Conservation (phyloP, 1,139 yeast genomes). For the Lodderomyces beijingensis region DNA sequence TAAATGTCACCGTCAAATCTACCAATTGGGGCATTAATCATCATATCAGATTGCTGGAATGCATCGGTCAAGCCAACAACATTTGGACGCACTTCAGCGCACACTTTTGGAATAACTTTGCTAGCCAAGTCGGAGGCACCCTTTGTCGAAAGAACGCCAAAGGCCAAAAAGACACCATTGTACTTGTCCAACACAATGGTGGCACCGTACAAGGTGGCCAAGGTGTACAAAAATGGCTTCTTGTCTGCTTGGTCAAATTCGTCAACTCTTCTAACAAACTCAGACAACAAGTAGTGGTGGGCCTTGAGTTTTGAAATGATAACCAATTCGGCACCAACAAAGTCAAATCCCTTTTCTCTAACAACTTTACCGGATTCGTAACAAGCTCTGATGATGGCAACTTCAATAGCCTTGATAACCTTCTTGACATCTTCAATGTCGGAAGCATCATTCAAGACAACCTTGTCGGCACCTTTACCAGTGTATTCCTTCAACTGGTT, state of each 20-base stretch:
- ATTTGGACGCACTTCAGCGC: conserved; percentile 39
- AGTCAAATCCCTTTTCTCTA: conserved; percentile 33
- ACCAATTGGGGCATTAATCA: conserved; percentile 42
- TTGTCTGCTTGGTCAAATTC: conserved; percentile 19
- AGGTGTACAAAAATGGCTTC: conserved; percentile 21
- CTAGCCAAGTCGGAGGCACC: conserved; percentile 31
- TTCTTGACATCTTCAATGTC: conserved; percentile 31
- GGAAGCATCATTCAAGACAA: conserved; percentile 22
- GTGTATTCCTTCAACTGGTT: conserved; percentile 30
- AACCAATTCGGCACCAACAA: conserved; percentile 57
- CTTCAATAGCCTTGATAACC: conserved; percentile 38
- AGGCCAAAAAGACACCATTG: conserved; percentile 39
- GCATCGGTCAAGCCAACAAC: conserved; percentile 45
- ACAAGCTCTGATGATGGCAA: conserved; percentile 38
- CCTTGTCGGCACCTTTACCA: conserved; percentile 18
- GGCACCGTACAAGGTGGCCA: conserved; percentile 28
- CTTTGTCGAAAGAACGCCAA: conserved; percentile 29
- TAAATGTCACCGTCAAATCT: conserved; percentile 43
- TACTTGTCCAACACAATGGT: conserved; percentile 33
- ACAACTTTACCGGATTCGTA: conserved; percentile 28
- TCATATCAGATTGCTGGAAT: conserved; percentile 45
- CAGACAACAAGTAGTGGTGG: conserved; percentile 33
- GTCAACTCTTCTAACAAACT: conserved; percentile 25
- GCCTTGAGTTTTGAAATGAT: conserved; percentile 53
- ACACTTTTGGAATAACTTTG: conserved; percentile 30